phyloP scores from a whole-genome alignment of 2,329 filamentous ascomycete species.

The Teratosphaeriaceae sp. region DNA sequence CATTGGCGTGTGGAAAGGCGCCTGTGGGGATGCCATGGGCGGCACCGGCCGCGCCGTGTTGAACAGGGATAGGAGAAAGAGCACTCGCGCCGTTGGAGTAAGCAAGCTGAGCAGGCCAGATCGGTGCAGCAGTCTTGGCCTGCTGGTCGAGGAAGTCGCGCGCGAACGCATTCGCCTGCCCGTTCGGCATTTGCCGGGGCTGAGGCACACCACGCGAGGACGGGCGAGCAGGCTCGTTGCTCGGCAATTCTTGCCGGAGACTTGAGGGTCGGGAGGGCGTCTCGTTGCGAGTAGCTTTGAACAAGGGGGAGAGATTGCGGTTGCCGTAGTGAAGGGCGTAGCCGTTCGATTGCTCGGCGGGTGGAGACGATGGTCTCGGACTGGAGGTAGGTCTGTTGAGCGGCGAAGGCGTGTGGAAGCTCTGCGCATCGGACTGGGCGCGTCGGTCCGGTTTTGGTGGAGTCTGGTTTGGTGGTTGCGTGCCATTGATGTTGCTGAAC shows the following conservation, averaged over 20 bases:
- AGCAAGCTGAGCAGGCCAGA: conserved; percentile 3
- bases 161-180: conserved; percentile 22
- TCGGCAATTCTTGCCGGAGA: conserved; percentile 36
- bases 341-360: conserved; percentile 14
- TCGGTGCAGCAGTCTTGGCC: conserved; percentile 15
- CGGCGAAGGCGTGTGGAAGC: conserved; percentile 32
- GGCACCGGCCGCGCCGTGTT: background rate
- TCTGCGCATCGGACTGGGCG: conserved; percentile 12
- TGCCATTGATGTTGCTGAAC: conserved; percentile 23
- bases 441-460: conserved; percentile 18
- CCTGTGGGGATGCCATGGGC: background rate
- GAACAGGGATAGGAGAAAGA: conserved; percentile 2
- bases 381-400: conserved; percentile 28
- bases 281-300: conserved; percentile 41
- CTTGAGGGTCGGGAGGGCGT: conserved; percentile 36
- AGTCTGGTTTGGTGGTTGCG: conserved; percentile 6
- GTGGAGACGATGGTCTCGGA: conserved; percentile 18
- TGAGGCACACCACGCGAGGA: conserved; percentile 8
- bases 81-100: background rate
- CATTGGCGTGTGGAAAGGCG: conserved; percentile 7
- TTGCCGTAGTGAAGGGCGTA: conserved; percentile 37
- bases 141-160: conserved; percentile 29
- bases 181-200: conserved; percentile 10
- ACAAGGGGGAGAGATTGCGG: conserved; percentile 43
- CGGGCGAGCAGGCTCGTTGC: conserved; percentile 6